Conservation (phyloP, 2,329 filamentous ascomycete genomes). For the Hymenoscyphus infarciens region DNA sequence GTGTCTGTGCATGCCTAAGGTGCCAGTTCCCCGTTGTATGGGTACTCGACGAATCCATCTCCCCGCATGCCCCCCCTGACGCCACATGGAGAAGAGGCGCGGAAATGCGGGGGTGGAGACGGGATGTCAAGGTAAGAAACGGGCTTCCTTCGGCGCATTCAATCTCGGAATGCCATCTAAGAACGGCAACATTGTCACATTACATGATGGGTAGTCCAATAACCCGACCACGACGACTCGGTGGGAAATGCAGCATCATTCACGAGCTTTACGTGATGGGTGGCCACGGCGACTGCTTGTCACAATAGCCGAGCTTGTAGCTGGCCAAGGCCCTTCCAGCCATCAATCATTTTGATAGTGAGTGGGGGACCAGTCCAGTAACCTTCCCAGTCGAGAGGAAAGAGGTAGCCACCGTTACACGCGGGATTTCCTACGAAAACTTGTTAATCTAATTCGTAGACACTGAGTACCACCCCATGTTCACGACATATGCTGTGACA, state of each 20-base stretch:
- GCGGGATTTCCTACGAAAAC: neutral
- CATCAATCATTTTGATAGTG: neutral
- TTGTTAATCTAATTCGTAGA: neutral
- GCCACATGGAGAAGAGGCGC: neutral
- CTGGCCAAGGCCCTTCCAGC: neutral
- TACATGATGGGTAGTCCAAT: neutral
- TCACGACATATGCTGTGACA: neutral
- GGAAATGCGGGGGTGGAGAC: conserved; percentile 5
- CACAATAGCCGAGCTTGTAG: neutral
- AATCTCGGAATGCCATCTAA: neutral
- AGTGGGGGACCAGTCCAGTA: neutral
- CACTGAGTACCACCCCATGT: neutral
- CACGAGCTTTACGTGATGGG: neutral
- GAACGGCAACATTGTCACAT: neutral
- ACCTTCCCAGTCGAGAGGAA: neutral
- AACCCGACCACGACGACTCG: neutral
- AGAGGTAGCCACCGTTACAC: neutral
- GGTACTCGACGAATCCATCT: neutral
- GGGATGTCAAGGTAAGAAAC: conserved; percentile 3
- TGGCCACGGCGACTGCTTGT: neutral
- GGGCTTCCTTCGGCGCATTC: conserved; percentile 16
- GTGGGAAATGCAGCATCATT: neutral
- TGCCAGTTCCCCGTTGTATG: too few relatives aligned
- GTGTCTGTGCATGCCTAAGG: too few relatives aligned
- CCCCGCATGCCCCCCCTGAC: neutral